These are phyloP conservation scores for Phytophthora pinifolia DNA, from an alignment of 352 stramenopile species.

Conservation along the genomic window DNA sequence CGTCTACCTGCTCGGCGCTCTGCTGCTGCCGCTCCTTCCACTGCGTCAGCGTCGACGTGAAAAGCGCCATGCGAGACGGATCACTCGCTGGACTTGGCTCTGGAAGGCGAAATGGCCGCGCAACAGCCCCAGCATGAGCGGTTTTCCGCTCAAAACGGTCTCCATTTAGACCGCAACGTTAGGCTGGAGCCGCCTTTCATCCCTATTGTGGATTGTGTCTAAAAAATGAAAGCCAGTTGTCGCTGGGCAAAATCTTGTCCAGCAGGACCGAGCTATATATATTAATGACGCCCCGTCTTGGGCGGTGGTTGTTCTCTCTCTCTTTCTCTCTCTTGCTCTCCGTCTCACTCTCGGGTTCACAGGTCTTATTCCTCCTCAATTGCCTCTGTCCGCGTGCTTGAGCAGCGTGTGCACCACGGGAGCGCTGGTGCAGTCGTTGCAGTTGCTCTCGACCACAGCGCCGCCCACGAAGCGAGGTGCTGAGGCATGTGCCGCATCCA, in stretches of 20 bases:
- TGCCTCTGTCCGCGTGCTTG: slow-evolving; percentile 14
- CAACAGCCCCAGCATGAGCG: slow-evolving; percentile 2
- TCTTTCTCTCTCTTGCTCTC: not conserved
- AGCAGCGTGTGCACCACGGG: slow-evolving; percentile 23
- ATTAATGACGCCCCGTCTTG: slow-evolving; percentile 15
- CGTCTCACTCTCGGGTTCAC: not conserved
- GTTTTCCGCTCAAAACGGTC: slow-evolving; percentile 1
- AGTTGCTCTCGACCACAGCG: slow-evolving; percentile 21
- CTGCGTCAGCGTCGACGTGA: slow-evolving; percentile 58
- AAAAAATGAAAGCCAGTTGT: not conserved
- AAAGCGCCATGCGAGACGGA: slow-evolving; percentile 22
- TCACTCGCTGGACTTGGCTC: not conserved
- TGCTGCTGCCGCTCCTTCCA: slow-evolving; percentile 75
- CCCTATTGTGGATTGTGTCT: too few relatives aligned
- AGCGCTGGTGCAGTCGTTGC: slow-evolving; percentile 12
- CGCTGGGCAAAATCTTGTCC: too few relatives aligned
- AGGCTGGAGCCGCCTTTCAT: not conserved
- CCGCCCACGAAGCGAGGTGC: slow-evolving; percentile 18
- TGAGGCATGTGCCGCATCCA: slow-evolving; percentile 15
- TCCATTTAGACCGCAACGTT: slow-evolving; percentile 8
- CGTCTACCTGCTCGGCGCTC: slow-evolving; percentile 59
- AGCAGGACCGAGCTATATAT: slow-evolving; percentile 16
- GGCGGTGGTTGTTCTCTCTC: too few relatives aligned
- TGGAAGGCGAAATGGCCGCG: slow-evolving; percentile 17
- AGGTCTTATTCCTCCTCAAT: not conserved